Percentiles rank a stretch among this genome's conserved stretches.
Evolutionary conservation across 352 stramenopile species (phyloP).

Genomic region (Globisporangium iwayamae): DNA sequence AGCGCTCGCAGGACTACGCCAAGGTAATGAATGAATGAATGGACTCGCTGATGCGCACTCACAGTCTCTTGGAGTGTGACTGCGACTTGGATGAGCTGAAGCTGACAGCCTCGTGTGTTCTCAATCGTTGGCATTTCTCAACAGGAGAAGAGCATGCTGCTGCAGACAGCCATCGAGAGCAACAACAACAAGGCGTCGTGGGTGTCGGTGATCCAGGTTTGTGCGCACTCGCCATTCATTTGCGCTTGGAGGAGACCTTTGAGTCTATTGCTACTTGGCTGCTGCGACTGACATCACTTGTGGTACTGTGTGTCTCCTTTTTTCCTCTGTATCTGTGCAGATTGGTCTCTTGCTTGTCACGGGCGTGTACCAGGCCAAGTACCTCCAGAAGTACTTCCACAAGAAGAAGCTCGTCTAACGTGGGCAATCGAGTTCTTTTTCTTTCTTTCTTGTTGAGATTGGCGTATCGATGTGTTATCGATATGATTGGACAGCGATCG

Average conservation of each 20-base stretch:
- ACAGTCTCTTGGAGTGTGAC: neutral
- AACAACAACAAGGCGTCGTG: conserved; percentile 80
- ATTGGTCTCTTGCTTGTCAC: conserved; percentile 67
- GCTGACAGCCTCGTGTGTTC: neutral
- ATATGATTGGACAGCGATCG: no score
- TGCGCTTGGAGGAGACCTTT: neutral
- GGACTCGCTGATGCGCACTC: neutral
- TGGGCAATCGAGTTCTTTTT: neutral
- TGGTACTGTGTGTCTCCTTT: neutral
- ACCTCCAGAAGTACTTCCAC: conserved; percentile 80
- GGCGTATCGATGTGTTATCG: neutral
- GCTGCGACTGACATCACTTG: neutral
- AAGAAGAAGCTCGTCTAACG: conserved; percentile 84
- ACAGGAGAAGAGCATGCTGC: conserved; percentile 63
- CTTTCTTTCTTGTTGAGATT: neutral
- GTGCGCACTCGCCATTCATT: conserved; percentile 10
- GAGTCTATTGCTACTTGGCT: no score
- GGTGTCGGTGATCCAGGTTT: conserved; percentile 71
- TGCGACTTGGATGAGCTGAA: neutral
- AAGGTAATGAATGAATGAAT: conserved; percentile 35
- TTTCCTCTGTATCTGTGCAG: conserved; percentile 19
- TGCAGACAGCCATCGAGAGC: conserved; percentile 71
- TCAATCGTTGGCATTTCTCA: neutral
- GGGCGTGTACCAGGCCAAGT: conserved; percentile 73
- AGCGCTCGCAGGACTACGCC: conserved; percentile 82